A percentile compares a stretch with the other conserved stretches of the same genome.
phyloP scores from a whole-genome alignment of 768 basidiomycete species.

The Agrocybe pediades region DNA sequence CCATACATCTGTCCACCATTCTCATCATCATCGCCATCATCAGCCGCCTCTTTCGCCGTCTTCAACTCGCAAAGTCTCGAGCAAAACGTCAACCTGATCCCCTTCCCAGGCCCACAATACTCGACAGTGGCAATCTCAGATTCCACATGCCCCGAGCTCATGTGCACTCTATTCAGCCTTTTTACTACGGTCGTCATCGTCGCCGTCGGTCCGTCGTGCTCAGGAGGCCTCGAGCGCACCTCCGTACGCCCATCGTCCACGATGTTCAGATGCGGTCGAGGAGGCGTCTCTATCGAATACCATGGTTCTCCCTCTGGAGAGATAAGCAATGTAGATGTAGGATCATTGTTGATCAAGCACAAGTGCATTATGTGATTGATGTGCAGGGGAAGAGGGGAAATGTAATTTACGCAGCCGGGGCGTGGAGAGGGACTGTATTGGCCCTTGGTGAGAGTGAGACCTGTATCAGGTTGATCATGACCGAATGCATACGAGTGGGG shows the following conservation, averaged over 20 bases:
- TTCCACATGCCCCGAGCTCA: constrained; percentile 30
- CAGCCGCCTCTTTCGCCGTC: constrained; percentile 6
- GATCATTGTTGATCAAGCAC: constrained; percentile 39
- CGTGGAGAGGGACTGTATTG: not conserved
- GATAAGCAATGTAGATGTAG: constrained; percentile 34
- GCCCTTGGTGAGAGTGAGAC: not conserved
- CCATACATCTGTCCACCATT: not conserved
- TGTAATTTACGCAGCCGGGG: not conserved
- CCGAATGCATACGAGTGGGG: not conserved
- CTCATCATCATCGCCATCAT: not conserved
- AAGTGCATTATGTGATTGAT: constrained; percentile 28
- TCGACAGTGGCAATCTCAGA: constrained; percentile 34
- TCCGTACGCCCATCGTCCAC: not conserved
- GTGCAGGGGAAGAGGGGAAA: not conserved
- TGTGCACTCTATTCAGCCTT: constrained; percentile 26
- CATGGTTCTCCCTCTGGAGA: constrained; percentile 32
- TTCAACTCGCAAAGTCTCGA: constrained; percentile 11
- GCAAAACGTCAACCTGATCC: constrained; percentile 26
- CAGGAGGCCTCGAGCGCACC: not conserved
- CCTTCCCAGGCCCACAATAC: constrained; percentile 17
- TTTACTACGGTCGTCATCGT: constrained; percentile 25
- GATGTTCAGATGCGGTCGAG: constrained; percentile 1
- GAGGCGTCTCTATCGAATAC: constrained; percentile 33
- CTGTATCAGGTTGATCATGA: not conserved
- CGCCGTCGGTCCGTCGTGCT: constrained; percentile 6